A percentile compares a stretch with the other conserved stretches of the same genome.
phyloP scores from a whole-genome alignment of 495 filamentous ascomycete species.

The Neurospora sp. region DNA sequence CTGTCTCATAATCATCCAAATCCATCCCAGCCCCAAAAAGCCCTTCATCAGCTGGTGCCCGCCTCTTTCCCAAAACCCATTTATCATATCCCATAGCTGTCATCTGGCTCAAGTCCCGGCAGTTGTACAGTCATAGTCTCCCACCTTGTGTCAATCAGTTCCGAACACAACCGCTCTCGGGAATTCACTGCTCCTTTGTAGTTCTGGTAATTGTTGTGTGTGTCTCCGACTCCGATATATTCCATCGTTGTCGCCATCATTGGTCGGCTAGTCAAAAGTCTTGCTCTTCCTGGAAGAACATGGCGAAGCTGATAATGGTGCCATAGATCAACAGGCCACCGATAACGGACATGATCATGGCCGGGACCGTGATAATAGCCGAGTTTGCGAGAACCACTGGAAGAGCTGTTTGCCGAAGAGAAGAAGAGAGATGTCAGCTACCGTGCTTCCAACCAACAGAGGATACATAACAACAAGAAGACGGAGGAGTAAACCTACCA shows the following conservation, averaged over 20 bases:
- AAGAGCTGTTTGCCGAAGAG: slow-evolving; percentile 51
- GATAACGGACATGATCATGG: slow-evolving; percentile 90
- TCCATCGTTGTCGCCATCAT: neutral
- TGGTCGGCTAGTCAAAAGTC: slow-evolving; percentile 46
- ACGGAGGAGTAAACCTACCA: slow-evolving; percentile 49
- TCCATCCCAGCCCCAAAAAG: neutral
- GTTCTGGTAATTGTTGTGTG: neutral
- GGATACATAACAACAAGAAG: neutral
- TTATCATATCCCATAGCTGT: neutral
- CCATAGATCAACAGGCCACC: slow-evolving; percentile 93
- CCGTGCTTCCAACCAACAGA: neutral
- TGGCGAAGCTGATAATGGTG: slow-evolving; percentile 91
- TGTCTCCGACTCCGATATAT: neutral
- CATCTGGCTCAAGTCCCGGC: neutral
- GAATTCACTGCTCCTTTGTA: neutral
- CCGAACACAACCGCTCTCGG: neutral
- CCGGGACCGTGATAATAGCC: slow-evolving; percentile 64
- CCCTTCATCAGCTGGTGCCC: neutral
- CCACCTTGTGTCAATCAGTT: neutral
- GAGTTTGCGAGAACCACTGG: slow-evolving; percentile 84
- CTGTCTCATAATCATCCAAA: neutral
- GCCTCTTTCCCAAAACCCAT: neutral
- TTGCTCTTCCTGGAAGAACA: slow-evolving; percentile 96
- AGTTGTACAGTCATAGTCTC: neutral
- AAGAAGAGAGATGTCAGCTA: slow-evolving; percentile 9